Percentiles rank a stretch among this genome's conserved stretches.
Conservation (phyloP, 1,139 yeast genomes). For the Citeromyces siamensis region DNA sequence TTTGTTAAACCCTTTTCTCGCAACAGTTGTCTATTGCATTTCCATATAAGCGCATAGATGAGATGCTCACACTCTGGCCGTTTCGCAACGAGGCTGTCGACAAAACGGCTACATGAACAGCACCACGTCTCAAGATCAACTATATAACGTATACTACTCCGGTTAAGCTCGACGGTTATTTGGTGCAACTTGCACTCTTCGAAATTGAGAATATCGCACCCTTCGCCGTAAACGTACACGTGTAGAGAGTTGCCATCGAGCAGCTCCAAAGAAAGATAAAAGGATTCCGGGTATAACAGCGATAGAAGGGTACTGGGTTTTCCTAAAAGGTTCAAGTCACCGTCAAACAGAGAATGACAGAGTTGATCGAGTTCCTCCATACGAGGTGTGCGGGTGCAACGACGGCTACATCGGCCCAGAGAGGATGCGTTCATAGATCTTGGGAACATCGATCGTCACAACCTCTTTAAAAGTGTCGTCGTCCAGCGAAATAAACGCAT, state of each 20-base stretch:
- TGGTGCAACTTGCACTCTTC: conserved; percentile 4
- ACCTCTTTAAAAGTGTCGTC: neutral
- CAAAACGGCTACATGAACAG: conserved; percentile 10
- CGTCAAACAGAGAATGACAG: neutral
- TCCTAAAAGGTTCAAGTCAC: conserved; percentile 8
- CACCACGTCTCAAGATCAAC: conserved; percentile 9
- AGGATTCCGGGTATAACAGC: conserved; percentile 7
- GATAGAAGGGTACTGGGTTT: conserved; percentile 10
- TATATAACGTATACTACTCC: neutral
- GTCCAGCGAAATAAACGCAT: neutral
- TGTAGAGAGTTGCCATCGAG: conserved; percentile 8
- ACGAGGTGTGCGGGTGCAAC: no score
- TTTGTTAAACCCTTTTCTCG: neutral
- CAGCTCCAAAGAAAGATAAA: conserved; percentile 8
- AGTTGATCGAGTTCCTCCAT: neutral
- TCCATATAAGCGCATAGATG: conserved; percentile 5
- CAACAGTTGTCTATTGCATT: conserved; percentile 2
- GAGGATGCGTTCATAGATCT: neutral
- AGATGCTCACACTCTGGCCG: conserved; percentile 7
- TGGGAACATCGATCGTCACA: neutral
- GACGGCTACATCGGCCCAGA: no score
- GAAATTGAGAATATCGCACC: conserved; percentile 3
- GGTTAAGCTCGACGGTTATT: conserved; percentile 2
- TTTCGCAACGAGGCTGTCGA: neutral
- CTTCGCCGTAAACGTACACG: neutral